Evolutionary conservation across 2,329 filamentous ascomycete species (phyloP), one percentile per base, ranked within the genome.

Genomic region (Phaeosphaeriaceae sp.): DNA sequence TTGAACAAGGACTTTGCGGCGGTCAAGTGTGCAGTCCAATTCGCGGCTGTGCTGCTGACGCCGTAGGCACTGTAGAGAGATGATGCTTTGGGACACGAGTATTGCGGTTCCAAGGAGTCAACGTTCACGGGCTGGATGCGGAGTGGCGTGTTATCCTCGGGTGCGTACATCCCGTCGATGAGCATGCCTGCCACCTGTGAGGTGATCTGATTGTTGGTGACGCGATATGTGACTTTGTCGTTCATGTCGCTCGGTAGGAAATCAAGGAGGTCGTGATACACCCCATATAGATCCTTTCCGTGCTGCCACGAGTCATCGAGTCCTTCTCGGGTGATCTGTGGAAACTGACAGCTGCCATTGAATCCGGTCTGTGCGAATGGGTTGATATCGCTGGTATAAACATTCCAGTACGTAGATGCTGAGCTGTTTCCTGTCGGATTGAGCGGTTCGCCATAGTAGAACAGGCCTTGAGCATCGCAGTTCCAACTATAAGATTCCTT

Each of bases 131-230:
- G 79, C 62, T 85, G 83, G 53, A 85, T 79, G 6, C 74, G 71
- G 1, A 85, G 75, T 1, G 79, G 72, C 1, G 77, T 61, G 19
- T 71, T 66, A 33, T 48, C 7, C 1, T 61, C 48, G 15, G 69
- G 62, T 1, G 54, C 36, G 48, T 71, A 74, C 88, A 92, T 92
- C 56, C 89, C 91, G 55, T 84, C 80, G 54, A 92, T 83, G 7
- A 94, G 75, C 86, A 92, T 91, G 55, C 89, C 86, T 11, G 89
- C 90, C 17, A 94, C 91, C 76, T 95, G 90, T 68, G 86, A 90
- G 1, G 92, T 95, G 70, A 96, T 94, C 51, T 88, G 83, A 76
- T 95, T 95, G 73, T 91, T 91, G 0, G 91, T 93, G 11, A 94
- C 91, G 53, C 91, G 85, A 76, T 89, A 94, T 49, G 76, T 77